Evolutionary conservation across 352 stramenopile genomes (phyloP).

Genomic region (Pelagophyceae sp.): DNA sequence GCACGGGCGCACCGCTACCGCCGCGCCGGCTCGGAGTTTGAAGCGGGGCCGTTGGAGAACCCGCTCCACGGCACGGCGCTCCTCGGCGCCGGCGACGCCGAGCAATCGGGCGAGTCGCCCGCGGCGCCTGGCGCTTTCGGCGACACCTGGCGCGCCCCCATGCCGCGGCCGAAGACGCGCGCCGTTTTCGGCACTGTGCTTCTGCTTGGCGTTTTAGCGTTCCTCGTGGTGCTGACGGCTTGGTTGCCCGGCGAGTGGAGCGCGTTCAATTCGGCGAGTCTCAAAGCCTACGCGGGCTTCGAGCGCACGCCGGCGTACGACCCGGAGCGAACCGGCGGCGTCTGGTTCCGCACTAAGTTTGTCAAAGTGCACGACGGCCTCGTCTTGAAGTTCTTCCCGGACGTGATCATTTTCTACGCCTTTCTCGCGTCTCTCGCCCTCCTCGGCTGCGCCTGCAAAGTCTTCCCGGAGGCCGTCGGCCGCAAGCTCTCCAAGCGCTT

Average conservation of each 20-base stretch:
- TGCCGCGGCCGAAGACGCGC: neutral
- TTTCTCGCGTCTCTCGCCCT: slow-evolving; percentile 22
- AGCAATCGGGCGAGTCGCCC: slow-evolving; percentile 11
- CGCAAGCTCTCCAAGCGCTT: neutral
- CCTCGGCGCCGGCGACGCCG: neutral
- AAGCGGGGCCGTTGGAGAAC: neutral
- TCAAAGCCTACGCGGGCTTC: slow-evolving; percentile 19
- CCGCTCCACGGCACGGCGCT: neutral
- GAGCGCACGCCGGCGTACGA: slow-evolving; percentile 8
- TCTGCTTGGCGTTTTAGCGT: slow-evolving; percentile 23
- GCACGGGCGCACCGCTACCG: too few relatives aligned
- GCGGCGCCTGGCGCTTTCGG: too few relatives aligned
- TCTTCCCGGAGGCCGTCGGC: neutral
- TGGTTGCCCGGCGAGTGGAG: slow-evolving; percentile 14
- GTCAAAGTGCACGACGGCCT: neutral
- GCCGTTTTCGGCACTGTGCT: neutral
- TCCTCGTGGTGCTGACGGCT: slow-evolving; percentile 22
- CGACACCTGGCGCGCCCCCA: neutral
- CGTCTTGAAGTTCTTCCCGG: slow-evolving; percentile 24
- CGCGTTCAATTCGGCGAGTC: slow-evolving; percentile 9
- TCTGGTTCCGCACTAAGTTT: neutral
- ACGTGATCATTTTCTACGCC: slow-evolving; percentile 27
- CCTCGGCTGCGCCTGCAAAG: slow-evolving; percentile 14
- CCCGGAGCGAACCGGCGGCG: slow-evolving; percentile 8
- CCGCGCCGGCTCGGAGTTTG: too few relatives aligned